Evolutionary conservation across 768 basidiomycete species (phyloP).

Genomic region (Tulasnella sp.): DNA sequence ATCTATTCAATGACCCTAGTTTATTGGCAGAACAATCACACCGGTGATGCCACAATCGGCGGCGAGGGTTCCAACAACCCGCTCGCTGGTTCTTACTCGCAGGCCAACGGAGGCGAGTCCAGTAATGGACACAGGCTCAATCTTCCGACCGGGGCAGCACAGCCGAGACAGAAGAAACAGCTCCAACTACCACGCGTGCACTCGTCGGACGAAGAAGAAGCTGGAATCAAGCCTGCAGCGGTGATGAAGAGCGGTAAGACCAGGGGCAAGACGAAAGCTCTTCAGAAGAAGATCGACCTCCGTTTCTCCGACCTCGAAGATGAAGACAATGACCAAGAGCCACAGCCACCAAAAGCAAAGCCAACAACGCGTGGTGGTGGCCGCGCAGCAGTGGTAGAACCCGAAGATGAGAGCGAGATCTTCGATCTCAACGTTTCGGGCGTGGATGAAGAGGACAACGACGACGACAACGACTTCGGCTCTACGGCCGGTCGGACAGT

Average conservation of each 20-base stretch:
- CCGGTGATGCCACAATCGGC: not conserved
- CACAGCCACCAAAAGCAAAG: not conserved
- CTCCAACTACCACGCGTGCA: too few species aligned
- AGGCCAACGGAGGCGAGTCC: not conserved
- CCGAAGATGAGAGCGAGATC: slow-evolving; percentile 12
- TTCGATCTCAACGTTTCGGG: slow-evolving; percentile 11
- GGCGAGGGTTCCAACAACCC: too few species aligned
- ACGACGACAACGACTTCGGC: not conserved
- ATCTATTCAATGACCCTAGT: slow-evolving; percentile 28
- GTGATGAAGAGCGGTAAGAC: too few species aligned
- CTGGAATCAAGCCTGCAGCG: too few species aligned
- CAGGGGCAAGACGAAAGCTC: too few species aligned
- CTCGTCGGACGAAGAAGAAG: too few species aligned
- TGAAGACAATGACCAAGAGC: not conserved
- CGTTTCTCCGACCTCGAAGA: slow-evolving; percentile 1
- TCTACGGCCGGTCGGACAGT: not conserved
- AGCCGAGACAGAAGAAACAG: too few species aligned
- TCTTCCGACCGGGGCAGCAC: too few species aligned
- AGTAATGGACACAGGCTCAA: not conserved
- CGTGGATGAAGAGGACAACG: slow-evolving; percentile 1
- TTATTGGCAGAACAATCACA: slow-evolving; percentile 41
- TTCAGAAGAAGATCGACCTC: not conserved
- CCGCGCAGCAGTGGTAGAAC: not conserved
- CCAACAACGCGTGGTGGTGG: not conserved
- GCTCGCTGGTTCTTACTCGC: too few species aligned